These are phyloP conservation scores for Achaetomiella virescens DNA, from an alignment of 495 filamentous ascomycete genomes.

Conservation along the genomic window DNA sequence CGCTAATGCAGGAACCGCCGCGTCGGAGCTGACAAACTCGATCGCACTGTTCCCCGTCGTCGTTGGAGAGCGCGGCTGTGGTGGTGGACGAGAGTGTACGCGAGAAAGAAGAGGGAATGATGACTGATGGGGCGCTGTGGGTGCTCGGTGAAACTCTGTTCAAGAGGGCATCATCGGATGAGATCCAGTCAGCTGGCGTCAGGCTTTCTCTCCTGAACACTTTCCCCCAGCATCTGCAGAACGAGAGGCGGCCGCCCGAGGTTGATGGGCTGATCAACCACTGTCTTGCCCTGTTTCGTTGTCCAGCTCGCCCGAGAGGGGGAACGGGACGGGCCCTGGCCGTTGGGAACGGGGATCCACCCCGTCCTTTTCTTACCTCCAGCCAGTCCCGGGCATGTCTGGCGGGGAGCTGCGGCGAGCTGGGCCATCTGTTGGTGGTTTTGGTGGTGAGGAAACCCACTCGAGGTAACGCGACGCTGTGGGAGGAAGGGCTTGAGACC, in stretches of 20 bases:
- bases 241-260: background rate
- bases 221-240: background rate
- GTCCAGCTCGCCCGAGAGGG: too few relatives aligned
- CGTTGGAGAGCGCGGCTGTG: too few relatives aligned
- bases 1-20: slow-evolving; percentile 14
- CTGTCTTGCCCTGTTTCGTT: background rate
- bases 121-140: too few relatives aligned
- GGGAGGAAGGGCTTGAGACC: background rate
- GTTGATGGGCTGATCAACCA: background rate
- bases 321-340: background rate
- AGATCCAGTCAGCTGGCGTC: background rate
- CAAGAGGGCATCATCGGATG: background rate
- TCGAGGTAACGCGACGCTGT: background rate
- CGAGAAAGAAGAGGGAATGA: too few relatives aligned
- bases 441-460: background rate
- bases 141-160: too few relatives aligned
- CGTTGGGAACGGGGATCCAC: background rate
- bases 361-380: background rate
- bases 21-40: too few relatives aligned
- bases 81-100: too few relatives aligned
- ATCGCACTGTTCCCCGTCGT: background rate
- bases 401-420: background rate
- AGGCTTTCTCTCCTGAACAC: background rate
- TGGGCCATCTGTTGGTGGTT: background rate
- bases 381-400: background rate